A percentile compares a stretch with the other conserved stretches of the same genome.
Conservation (phyloP, 495 filamentous ascomycete genomes). For the Thozetella sp. region DNA sequence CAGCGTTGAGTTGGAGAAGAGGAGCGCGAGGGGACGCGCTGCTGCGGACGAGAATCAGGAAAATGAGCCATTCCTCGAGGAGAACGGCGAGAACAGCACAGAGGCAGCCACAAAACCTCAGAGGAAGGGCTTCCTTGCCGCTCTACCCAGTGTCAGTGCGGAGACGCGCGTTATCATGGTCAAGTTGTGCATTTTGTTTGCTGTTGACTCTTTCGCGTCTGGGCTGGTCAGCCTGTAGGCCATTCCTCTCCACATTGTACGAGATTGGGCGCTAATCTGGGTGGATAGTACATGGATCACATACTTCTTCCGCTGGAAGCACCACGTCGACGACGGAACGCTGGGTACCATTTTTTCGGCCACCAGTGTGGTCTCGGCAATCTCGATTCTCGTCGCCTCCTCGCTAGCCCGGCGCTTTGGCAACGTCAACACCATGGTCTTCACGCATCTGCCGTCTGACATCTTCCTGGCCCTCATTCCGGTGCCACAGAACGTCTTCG, state of each 20-base stretch:
- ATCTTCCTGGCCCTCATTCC: slow-evolving; percentile 73
- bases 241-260: slow-evolving; percentile 1
- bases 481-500: slow-evolving; percentile 51
- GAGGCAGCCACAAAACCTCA: slow-evolving; percentile 8
- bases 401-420: slow-evolving; percentile 78
- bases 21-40: slow-evolving; percentile 15
- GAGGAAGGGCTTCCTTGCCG: slow-evolving; percentile 6
- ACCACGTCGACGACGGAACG: slow-evolving; percentile 60
- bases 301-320: slow-evolving; percentile 75
- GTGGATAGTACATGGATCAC: slow-evolving; percentile 61
- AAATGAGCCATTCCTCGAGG: slow-evolving; percentile 49
- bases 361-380: slow-evolving; percentile 65
- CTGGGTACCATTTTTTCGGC: slow-evolving; percentile 72
- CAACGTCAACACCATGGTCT: slow-evolving; percentile 84
- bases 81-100: slow-evolving; percentile 13
- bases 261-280: too few relatives aligned
- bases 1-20: slow-evolving; percentile 56
- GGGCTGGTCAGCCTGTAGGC: slow-evolving; percentile 69
- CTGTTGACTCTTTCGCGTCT: slow-evolving; percentile 72
- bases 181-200: slow-evolving; percentile 71
- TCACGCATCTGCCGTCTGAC: slow-evolving; percentile 79
- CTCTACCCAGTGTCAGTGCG: slow-evolving; percentile 51
- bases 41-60: slow-evolving; percentile 22
- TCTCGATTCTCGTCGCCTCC: slow-evolving; percentile 70
- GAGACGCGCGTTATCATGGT: slow-evolving; percentile 59